phyloP scores from a whole-genome alignment of 2,329 filamentous ascomycete genomes.

The Fusarium cicatricum region DNA sequence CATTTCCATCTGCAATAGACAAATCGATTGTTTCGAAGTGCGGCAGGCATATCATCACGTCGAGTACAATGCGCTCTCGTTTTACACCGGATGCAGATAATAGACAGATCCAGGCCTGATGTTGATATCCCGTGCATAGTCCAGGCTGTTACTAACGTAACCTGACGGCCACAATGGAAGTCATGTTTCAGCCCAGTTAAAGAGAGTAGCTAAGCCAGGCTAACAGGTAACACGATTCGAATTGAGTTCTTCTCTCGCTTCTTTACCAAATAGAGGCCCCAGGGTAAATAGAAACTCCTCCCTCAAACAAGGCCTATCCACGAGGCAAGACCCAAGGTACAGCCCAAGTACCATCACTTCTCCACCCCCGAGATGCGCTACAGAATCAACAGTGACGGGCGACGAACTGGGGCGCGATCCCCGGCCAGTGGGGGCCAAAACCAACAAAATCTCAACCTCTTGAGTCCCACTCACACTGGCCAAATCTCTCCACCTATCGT shows the following conservation, averaged over 20 bases:
- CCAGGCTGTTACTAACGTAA: too few species aligned
- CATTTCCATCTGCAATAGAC: conserved; percentile 16
- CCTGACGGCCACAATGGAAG: too few species aligned
- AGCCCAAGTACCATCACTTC: conserved; percentile 19
- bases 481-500: conserved; percentile 32
- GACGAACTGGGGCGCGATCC: not conserved
- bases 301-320: not conserved
- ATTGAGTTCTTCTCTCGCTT: conserved; percentile 4
- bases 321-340: conserved; percentile 12
- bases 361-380: conserved; percentile 20
- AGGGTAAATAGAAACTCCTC: not conserved
- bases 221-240: not conserved
- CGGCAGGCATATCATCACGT: not conserved
- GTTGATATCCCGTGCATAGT: not conserved
- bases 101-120: not conserved
- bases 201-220: too few species aligned
- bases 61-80: not conserved
- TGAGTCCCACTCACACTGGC: conserved; percentile 33
- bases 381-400: not conserved
- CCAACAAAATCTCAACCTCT: conserved; percentile 18
- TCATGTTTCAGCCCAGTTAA: too few species aligned
- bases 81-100: too few species aligned
- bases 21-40: not conserved
- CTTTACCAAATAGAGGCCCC: conserved; percentile 20
- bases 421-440: not conserved